phyloP scores from a whole-genome alignment of 192 early-diverging fungal species.

The Spizellomyces sp. region DNA sequence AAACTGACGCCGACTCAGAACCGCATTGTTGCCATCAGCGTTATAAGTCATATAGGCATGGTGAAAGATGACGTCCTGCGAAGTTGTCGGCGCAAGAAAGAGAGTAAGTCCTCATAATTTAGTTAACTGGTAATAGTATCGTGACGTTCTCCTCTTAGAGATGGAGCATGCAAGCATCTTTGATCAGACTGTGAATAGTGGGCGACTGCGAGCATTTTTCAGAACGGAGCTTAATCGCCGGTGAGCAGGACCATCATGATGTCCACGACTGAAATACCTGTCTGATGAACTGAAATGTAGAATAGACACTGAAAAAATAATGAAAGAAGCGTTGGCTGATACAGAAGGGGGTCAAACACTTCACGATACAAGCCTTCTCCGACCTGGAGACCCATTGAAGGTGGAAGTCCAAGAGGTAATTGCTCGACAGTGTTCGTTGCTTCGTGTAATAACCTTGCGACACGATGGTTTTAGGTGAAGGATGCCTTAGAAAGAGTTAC shows the following conservation, averaged over 20 bases:
- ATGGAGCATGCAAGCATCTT: constrained; percentile 31
- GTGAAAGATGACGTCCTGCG: constrained; percentile 37
- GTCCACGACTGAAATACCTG: not conserved
- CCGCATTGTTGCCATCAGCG: constrained; percentile 33
- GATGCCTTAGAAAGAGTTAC: constrained; percentile 44
- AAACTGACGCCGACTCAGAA: constrained; percentile 31
- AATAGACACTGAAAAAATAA: constrained; percentile 38
- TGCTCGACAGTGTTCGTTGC: not conserved
- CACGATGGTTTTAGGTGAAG: constrained; percentile 28
- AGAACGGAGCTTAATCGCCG: constrained; percentile 41
- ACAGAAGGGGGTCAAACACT: constrained; percentile 33
- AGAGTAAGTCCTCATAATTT: constrained; percentile 15
- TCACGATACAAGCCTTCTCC: constrained; percentile 14
- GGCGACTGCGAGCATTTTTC: constrained; percentile 41
- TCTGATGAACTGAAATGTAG: constrained; percentile 15
- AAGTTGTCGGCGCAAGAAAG: constrained; percentile 34
- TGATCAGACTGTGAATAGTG: constrained; percentile 26
- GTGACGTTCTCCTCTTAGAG: not conserved
- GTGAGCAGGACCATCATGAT: constrained; percentile 14
- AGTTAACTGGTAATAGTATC: not conserved
- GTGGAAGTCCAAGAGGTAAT: constrained; percentile 45
- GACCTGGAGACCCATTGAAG: constrained; percentile 32
- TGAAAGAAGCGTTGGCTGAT: constrained; percentile 35
- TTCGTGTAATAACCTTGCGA: constrained; percentile 3
- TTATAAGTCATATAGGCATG: constrained; percentile 43